A percentile compares a stretch with the other conserved stretches of the same genome.
These are phyloP conservation scores for Helminthosporium solani DNA, from an alignment of 2,329 filamentous ascomycete genomes.

Conservation along the genomic window DNA sequence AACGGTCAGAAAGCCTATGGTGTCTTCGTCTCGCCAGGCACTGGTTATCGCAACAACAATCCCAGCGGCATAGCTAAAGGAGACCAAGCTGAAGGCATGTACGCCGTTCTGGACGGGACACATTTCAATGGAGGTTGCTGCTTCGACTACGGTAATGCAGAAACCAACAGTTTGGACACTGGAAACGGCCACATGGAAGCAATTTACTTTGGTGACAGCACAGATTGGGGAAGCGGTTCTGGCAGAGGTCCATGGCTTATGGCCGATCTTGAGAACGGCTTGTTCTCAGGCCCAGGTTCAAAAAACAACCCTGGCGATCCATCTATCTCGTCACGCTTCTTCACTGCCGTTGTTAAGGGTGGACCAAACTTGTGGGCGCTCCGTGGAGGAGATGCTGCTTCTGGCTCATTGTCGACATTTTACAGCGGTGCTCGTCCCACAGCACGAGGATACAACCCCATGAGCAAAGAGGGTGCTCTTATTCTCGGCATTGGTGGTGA, in stretches of 20 bases:
- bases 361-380: slow-evolving; percentile 59
- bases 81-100: slow-evolving; percentile 61
- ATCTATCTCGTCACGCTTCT: slow-evolving; percentile 56
- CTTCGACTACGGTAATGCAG: slow-evolving; percentile 49
- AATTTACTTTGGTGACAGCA: slow-evolving; percentile 63
- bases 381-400: slow-evolving; percentile 58
- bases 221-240: slow-evolving; percentile 57
- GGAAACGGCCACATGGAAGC: slow-evolving; percentile 69
- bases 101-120: slow-evolving; percentile 60
- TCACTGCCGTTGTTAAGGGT: slow-evolving; percentile 61
- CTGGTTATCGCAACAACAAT: slow-evolving; percentile 62
- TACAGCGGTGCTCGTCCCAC: slow-evolving; percentile 58
- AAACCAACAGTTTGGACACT: slow-evolving; percentile 46
- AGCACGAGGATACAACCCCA: slow-evolving; percentile 58
- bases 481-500: slow-evolving; percentile 72
- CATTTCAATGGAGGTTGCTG: slow-evolving; percentile 61
- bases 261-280: slow-evolving; percentile 67
- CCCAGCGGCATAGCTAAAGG: slow-evolving; percentile 55
- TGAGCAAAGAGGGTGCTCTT: slow-evolving; percentile 66
- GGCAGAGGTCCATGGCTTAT: slow-evolving; percentile 67
- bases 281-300: slow-evolving; percentile 59
- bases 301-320: slow-evolving; percentile 55
- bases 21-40: slow-evolving; percentile 62
- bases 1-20: slow-evolving; percentile 64
- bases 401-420: slow-evolving; percentile 58